These are phyloP conservation scores for Hermanozyma aechmeae DNA, from an alignment of 805 yeast species.

Conservation along the genomic window DNA sequence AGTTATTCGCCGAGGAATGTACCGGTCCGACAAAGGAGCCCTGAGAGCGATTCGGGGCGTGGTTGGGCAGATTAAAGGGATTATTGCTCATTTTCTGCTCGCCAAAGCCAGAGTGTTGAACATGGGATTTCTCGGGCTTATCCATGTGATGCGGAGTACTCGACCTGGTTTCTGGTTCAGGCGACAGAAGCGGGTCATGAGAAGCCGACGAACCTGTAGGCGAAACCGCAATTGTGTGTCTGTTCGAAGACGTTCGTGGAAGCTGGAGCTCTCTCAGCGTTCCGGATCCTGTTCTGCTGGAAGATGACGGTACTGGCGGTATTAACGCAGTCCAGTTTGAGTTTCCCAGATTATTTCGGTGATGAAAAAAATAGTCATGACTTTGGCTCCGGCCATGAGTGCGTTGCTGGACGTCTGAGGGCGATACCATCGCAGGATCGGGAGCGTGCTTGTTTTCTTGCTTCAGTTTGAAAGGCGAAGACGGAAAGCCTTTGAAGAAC, in stretches of 20 bases:
- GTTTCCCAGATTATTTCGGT: conserved; percentile 3
- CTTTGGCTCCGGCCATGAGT: conserved; percentile 10
- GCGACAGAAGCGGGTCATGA: conserved; percentile 11
- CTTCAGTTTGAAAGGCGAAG: conserved; percentile 8
- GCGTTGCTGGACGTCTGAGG: too few species aligned
- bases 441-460: conserved; percentile 1
- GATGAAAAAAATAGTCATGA: conserved; percentile 6
- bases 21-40: too few species aligned
- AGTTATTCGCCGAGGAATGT: too few species aligned
- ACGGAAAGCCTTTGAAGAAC: conserved; percentile 8
- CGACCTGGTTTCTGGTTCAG: neutral
- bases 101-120: too few species aligned
- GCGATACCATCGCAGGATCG: neutral
- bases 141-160: neutral
- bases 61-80: neutral
- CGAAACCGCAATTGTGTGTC: conserved; percentile 11
- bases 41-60: neutral
- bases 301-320: conserved; percentile 19
- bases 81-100: neutral
- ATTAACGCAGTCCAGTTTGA: conserved; percentile 23
- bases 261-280: neutral
- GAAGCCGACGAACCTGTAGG: conserved; percentile 3
- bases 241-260: conserved; percentile 1
- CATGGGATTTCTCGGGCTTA: too few species aligned
- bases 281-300: neutral